Percentiles rank a stretch among this genome's conserved stretches.
Evolutionary conservation across 2,329 filamentous ascomycete genomes (phyloP).

Genomic region (Colletotrichum tropicicola): DNA sequence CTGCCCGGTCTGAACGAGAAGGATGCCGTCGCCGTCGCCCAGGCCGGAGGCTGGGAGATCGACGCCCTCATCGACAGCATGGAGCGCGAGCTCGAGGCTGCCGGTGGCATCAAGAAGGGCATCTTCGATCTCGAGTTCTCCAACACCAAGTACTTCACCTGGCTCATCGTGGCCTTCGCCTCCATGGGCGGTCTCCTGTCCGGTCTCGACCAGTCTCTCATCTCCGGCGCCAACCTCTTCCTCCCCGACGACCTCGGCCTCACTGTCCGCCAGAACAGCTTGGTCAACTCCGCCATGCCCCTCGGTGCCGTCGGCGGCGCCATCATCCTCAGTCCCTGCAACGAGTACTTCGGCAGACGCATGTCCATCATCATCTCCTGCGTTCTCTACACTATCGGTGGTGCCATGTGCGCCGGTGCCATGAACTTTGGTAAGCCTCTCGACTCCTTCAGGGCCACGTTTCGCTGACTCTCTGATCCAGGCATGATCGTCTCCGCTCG

Average conservation of each 20-base stretch:
- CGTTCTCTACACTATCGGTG: slow-evolving; percentile 75
- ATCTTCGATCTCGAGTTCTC: slow-evolving; percentile 66
- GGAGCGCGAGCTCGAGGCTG: slow-evolving; percentile 47
- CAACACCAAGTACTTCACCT: slow-evolving; percentile 72
- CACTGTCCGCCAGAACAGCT: slow-evolving; percentile 63
- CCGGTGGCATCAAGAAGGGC: slow-evolving; percentile 38
- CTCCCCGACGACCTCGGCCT: slow-evolving; percentile 68
- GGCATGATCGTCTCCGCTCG: slow-evolving; percentile 74
- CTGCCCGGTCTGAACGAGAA: slow-evolving; percentile 21
- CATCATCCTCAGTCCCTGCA: slow-evolving; percentile 70
- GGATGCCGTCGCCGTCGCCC: slow-evolving; percentile 47
- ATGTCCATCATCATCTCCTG: slow-evolving; percentile 76
- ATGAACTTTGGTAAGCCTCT: slow-evolving; percentile 65
- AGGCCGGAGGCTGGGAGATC: slow-evolving; percentile 44
- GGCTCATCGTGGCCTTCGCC: slow-evolving; percentile 74
- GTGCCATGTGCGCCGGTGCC: slow-evolving; percentile 72
- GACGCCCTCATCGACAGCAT: slow-evolving; percentile 50
- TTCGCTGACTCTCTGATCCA: slow-evolving; percentile 33
- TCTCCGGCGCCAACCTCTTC: slow-evolving; percentile 75
- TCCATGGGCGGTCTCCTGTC: slow-evolving; percentile 79
- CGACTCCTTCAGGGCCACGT: slow-evolving; percentile 24
- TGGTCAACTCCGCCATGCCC: slow-evolving; percentile 77
- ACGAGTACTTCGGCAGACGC: slow-evolving; percentile 73
- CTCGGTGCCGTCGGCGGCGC: slow-evolving; percentile 77
- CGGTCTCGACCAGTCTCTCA: slow-evolving; percentile 77